Percentiles rank a stretch among this genome's conserved stretches.
These are phyloP conservation scores for Collybia mongolica DNA, from an alignment of 768 basidiomycete genomes.

Conservation along the genomic window DNA sequence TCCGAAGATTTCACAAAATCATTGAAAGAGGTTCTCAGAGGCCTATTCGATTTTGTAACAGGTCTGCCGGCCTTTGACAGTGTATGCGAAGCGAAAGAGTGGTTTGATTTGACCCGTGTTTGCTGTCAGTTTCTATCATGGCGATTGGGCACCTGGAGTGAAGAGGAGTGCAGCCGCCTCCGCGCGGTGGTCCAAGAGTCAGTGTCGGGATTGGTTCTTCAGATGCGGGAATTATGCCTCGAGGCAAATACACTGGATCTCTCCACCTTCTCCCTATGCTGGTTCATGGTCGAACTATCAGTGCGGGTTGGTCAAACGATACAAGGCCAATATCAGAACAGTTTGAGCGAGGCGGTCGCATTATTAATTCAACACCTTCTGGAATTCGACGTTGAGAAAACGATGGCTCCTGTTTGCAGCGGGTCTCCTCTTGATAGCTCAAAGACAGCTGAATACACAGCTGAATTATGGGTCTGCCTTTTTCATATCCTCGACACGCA, in stretches of 20 bases:
- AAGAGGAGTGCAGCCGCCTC: conserved; percentile 29
- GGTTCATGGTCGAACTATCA: conserved; percentile 64
- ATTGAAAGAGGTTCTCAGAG: conserved; percentile 47
- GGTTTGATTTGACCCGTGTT: conserved; percentile 36
- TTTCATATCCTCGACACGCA: conserved; percentile 50
- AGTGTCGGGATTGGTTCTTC: conserved; percentile 33
- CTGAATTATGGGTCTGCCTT: conserved; percentile 76
- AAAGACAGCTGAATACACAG: conserved; percentile 38
- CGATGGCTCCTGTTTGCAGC: conserved; percentile 37
- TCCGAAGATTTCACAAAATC: conserved; percentile 41
- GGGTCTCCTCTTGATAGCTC: conserved; percentile 32
- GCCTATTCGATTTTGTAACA: conserved; percentile 35
- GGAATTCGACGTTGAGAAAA: conserved; percentile 46
- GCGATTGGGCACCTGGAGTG: conserved; percentile 31
- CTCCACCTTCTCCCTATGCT: conserved; percentile 46
- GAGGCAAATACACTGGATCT: conserved; percentile 29
- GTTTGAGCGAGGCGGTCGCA: conserved; percentile 27
- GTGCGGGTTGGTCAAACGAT: conserved; percentile 31
- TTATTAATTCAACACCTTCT: conserved; percentile 52
- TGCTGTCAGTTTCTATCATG: conserved; percentile 48
- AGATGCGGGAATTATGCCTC: conserved; percentile 34
- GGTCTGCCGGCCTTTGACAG: conserved; percentile 33
- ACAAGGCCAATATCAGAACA: conserved; percentile 9
- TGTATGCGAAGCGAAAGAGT: conserved; percentile 30
- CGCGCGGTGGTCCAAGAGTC: conserved; percentile 32